Evolutionary conservation across 306 rosid species (phyloP).

Genomic region (Vigna trinervia): DNA sequence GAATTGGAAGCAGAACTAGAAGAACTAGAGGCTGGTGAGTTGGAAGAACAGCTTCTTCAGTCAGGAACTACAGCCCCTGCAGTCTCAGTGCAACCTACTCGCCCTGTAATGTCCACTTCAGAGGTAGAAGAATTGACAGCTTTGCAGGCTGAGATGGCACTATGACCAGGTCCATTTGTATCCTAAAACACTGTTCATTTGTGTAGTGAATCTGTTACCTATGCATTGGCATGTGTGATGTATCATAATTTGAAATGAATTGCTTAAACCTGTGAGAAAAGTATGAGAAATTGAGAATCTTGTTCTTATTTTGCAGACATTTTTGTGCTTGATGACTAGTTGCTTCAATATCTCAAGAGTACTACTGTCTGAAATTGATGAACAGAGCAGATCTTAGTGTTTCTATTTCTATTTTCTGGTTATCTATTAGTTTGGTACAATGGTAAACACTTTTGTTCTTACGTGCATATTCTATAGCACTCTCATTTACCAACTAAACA

Average conservation of each 20-base stretch:
- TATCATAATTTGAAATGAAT: no score
- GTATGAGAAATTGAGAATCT: neutral
- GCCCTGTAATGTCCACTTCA: conserved; percentile 72
- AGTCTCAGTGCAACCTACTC: conserved; percentile 77
- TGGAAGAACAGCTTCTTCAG: conserved; percentile 95
- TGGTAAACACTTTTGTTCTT: no score
- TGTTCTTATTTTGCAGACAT: conserved; percentile 33
- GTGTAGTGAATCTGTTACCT: neutral
- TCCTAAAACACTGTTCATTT: conserved; percentile 30
- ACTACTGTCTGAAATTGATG: conserved; percentile 47
- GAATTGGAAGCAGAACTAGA: conserved; percentile 96
- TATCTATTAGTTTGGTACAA: no score
- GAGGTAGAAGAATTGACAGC: conserved; percentile 93
- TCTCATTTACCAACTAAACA: no score
- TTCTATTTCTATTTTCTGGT: no score
- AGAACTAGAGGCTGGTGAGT: conserved; percentile 92
- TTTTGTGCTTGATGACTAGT: conserved; percentile 10
- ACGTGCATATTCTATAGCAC: no score
- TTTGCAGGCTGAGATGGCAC: conserved; percentile 97
- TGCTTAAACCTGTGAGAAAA: no score
- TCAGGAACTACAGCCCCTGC: conserved; percentile 88
- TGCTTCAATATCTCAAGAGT: conserved; percentile 47
- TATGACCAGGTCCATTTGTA: conserved; percentile 62
- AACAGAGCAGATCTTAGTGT: conserved; percentile 38
- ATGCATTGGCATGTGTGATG: neutral